Base-by-base conservation (phyloP, 495 filamentous ascomycete species). In the Penicillium mononematosum region DNA sequence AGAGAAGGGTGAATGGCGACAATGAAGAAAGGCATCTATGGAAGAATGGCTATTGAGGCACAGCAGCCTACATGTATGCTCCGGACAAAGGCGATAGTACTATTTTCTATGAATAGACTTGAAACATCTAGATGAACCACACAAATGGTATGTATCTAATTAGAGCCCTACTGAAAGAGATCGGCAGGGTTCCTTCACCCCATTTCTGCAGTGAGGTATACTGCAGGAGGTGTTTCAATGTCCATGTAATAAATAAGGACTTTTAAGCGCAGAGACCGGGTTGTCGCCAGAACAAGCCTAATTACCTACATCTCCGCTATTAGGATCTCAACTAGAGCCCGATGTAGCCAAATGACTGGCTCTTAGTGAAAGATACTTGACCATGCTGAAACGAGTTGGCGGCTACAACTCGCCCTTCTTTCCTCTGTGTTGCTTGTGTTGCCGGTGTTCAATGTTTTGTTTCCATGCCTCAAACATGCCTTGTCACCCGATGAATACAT, bases 341-440 rank as follows among this genome's bases (percentile, higher is more conserved):
- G 38, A 39, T 16, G 29, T 17, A 27, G 25, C 34, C 2, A 25
- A 63, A 57, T 27, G 44, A 63, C 32, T 63, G 61, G 61, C 14
- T 12, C 17, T 56, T 29, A 48, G 24, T 20, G 7, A 17, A 34
- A 7, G 45, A 45, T 41, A 47, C n/a, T 46, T 8, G 38, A 10
- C n/a, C 5, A 20, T 24, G 47, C 25, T 63, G 61, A 63, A 63
- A 63, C 61, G 19, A 34, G 24, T 41, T n/a, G 46, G 55, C 55
- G 55, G 46, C 38, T 57, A 27, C 25, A 12, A 19, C 17, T 48
- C 14, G 16, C 6, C 24, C 10, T 17, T 31, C 17, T 48, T 47
- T 17, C n/a, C 36, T 10, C 31, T 1, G 11, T 34, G 11, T 34
- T 19, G n/a, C 9, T n/a, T 4, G 16, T 31, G 16, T n/a, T n/a